Evolutionary conservation across 768 basidiomycete genomes (phyloP), one percentile per base, ranked within the genome.

Genomic region (Rhizopogon sp.): DNA sequence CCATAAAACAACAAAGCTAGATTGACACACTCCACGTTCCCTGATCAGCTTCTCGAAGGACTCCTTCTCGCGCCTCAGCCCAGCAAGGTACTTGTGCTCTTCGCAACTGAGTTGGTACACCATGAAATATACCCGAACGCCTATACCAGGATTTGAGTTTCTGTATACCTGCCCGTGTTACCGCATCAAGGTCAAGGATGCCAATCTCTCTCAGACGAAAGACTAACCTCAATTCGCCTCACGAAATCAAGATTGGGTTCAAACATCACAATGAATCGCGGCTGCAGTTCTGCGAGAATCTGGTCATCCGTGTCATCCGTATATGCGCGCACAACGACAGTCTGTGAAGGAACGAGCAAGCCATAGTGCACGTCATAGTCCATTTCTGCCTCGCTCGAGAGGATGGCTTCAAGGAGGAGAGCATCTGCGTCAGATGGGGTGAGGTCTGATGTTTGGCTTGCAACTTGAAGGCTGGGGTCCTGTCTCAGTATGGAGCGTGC

Each of bases 171-270:
- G 57, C 39, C 52, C 43, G n/a, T 9, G 7, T 46, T 42, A 33
- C 3, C 14, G 16, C 22, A 11, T 50, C 22, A 40, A 9, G n/a
- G 10, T 42, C 13, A 17, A 22, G 20, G 8, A 6, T 35, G 14
- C 11, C 20, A 43, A 50, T 13, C 16, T n/a, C 22, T 47, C 28
- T 28, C n/a, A 2, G 43, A 20, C 46, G 22, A 39, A 40, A 41
- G 3, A 60, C 80, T 53, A 52, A 92, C 95, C 79, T 99, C 95
- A 25, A 99, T 78, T 1, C 97, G 80, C 28, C 97, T 78, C 39
- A 98, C 82, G 62, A 98, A 99, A 51, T 96, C 90, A 66, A 93
- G 87, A 62, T 85, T 90, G 2, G 96, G 94, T 64, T 99, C 97
- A 60, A 88, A 93, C 88, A 98, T 92, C 45, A 98, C 84, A 51